Base-by-base conservation (phyloP, 192 early-diverging fungal species). In the Gryganskiella cystojenkinii region DNA sequence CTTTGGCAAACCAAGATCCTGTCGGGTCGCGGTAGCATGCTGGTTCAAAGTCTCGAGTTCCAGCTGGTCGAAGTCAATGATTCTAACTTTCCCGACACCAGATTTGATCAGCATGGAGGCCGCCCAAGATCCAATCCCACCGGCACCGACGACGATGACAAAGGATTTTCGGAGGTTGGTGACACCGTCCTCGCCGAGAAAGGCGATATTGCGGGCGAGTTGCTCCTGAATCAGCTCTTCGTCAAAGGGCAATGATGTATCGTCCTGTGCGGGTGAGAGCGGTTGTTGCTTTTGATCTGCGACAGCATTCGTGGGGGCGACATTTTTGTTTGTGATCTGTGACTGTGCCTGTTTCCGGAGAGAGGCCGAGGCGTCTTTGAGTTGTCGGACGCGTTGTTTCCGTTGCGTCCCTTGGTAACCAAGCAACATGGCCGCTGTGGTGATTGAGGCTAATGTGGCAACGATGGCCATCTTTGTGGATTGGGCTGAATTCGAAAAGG, bases 11-110 rank as follows among this genome's bases (percentile, higher is more conserved):
- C 96, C 95, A 19, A 98, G 92, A 63, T 95, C 95, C 1, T 85
- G 86, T 19, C 91, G 86, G 2, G 85, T 94, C 2, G 95, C 96
- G 8, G 96, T 94, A 0, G 95, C 95, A 56, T 98, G 96, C 40
- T 95, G 85, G 81, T 99, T 99, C 63, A 99, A 84, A 28, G 86
- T 89, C 45, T 93, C 93, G 27, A 98, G 81, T 0, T 95, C 92
- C 19, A 99, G 93, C 71, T 98, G 95, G 84, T 98, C 98, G 84
- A 97, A 99, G 65, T 99, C 98, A 60, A 99, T 95, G 34, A 99
- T 83, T 11, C 96, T 88, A 42, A 99, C 80, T 25, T 83, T 85
- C 67, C 90, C 90, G 3, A 98, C 91, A n/a, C 97, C 98, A 4
- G 93, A 90, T 45, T 96, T 87, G 61, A 95, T 69, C 11, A 99